Base-by-base conservation (phyloP, 2,329 filamentous ascomycete genomes). In the Didymella exigua region DNA sequence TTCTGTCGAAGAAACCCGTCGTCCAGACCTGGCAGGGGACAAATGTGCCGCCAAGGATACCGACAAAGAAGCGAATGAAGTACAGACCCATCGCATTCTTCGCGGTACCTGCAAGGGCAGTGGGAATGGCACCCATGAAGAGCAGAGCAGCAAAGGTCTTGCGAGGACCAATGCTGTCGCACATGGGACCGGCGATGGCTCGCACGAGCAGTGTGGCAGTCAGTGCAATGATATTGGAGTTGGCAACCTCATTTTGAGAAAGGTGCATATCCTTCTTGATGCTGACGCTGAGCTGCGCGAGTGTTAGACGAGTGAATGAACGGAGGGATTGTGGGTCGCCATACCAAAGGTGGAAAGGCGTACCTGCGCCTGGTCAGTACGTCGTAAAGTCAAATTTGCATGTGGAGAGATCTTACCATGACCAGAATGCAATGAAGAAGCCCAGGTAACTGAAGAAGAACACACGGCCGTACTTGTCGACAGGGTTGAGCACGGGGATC, bases 1-100 rank as follows among this genome's bases (percentile, higher is more conserved):
- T 95, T 79, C 93, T 95, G 77, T 97, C 92, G 73, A 91, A 96
- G 80, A 96, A 96, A 0, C 88, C 91, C 0, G 91, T 96, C 9
- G 89, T 90, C 91, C 92, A 96, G 6, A 96, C 93, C 72, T 96
- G 91, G 73, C 91, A 96, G 11, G 90, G 90, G 0, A 93, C 90
- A 66, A 93, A 93, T 1, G 86, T 84, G 2, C 87, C 89, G 34
- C 90, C 90, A 0, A 93, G 83, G 37, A 93, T 88, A 56, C 89
- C 89, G 59, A 93, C 85, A 76, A 93, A 93, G 79, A 93, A 93
- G 38, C 90, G 85, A 42, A 89, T 83, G 18, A 84, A 77, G 63
- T 91, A 87, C n/a, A 93, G 82, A 8, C 89, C 87, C 4, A 75
- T 77, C 5, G 85, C 85, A 48, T 82, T 86, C 42, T 85, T 86